Evolutionary conservation across 768 basidiomycete species (phyloP), one percentile per base, ranked within the genome.

Genomic region (Rhizopogon rudus): DNA sequence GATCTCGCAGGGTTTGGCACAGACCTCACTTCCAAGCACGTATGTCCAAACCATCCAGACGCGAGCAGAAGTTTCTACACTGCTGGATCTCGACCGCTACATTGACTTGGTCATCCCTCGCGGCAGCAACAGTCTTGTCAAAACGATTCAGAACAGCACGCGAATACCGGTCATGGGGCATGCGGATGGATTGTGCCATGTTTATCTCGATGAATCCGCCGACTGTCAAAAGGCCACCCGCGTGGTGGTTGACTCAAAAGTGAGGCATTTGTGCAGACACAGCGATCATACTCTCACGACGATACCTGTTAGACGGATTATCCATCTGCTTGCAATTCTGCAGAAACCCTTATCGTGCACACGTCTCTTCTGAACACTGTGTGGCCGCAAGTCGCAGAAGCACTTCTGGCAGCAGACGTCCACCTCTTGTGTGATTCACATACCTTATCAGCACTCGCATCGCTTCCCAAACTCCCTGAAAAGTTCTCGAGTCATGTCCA

Each of bases 111-210:
- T 98, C 52, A 98, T 98, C 67, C 97, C 97, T 1, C 78, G 97
- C 52, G 97, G 97, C 6, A 94, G 95, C 65, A 96, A 96, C 62
- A 81, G 80, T 58, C 83, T 99, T 12, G 97, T 98, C 28, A 79
- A 75, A 62, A 88, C 76, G 68, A 97, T 99, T 56, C 93, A 98
- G 68, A 88, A 89, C 55, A 83, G 77, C 60, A 97, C 96, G 0
- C 79, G 88, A 56, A 98, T 99, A 57, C 88, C 97, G 2, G 97
- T 99, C 43, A 98, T 99, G 94, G 97, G 97, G 1, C 97, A 99
- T 65, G 95, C 97, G 6, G 97, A 99, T 70, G 97, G 97, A 1
- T 74, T 98, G 8, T 99, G 97, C 69, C 82, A 85, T 17, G 83
- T 97, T 5, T 98, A 87, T 68, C 72, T 99, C 5, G 96, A 99